These are phyloP conservation scores for Oropetium thomaeum DNA, from an alignment of 176 grass and related monocot species.

Conservation along the genomic window DNA sequence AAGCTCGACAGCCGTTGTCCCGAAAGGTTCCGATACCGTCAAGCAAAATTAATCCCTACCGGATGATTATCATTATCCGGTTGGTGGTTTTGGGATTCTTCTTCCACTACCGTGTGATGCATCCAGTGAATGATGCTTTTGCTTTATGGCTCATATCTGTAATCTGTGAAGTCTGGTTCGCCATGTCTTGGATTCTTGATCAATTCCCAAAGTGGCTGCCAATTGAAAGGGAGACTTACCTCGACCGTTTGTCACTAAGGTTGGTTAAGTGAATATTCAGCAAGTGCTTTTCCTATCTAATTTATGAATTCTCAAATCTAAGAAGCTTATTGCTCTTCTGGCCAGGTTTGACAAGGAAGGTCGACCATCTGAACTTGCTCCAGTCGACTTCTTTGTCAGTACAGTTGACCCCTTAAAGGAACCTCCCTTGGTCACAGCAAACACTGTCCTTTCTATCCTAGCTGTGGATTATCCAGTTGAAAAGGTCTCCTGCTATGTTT, in stretches of 20 bases:
- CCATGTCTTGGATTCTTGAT: constrained; percentile 95
- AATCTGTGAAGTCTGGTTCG: constrained; percentile 99
- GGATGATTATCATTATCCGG: constrained; percentile 93
- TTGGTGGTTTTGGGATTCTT: constrained; percentile 92
- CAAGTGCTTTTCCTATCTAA: constrained; percentile 13
- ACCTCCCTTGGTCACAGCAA: constrained; percentile 88
- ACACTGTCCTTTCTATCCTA: constrained; percentile 92
- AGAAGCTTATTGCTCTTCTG: constrained; percentile 30
- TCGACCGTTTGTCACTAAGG: constrained; percentile 85
- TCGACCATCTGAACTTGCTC: constrained; percentile 56
- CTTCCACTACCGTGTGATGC: constrained; percentile 88
- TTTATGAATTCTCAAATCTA: constrained; percentile 7
- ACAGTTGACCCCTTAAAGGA: constrained; percentile 90
- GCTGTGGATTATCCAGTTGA: constrained; percentile 85
- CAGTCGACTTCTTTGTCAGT: constrained; percentile 90
- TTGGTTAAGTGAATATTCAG: constrained; percentile 38
- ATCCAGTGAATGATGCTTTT: constrained; percentile 73
- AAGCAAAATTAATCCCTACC: constrained; percentile 86
- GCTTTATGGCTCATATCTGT: constrained; percentile 92
- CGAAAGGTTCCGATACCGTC: constrained; percentile 82
- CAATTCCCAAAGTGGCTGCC: constrained; percentile 98
- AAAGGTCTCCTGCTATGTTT: constrained; percentile 94
- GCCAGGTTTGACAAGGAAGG: constrained; percentile 93
- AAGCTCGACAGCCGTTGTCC: constrained; percentile 84
- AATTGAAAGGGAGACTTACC: constrained; percentile 89